phyloP scores from a whole-genome alignment of 768 basidiomycete species.

The Pulveroboletus ravenelii region DNA sequence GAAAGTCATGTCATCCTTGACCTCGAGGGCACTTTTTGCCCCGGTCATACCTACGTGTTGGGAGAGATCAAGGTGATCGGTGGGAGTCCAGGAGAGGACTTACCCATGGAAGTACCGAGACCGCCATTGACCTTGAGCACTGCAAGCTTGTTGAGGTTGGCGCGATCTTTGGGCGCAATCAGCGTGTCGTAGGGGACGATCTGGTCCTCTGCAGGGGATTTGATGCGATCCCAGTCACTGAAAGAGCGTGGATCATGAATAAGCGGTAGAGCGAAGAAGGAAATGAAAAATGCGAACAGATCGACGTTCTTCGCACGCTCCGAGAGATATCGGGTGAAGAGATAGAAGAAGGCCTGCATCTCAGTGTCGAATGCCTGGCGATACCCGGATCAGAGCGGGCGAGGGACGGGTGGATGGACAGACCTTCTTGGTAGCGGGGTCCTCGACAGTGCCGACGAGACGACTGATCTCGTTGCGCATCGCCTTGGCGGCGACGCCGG shows the following conservation, averaged over 20 bases:
- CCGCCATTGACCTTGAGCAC: conserved; percentile 79
- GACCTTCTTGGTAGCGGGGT: conserved; percentile 80
- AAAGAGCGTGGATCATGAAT: background rate
- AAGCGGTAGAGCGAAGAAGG: conserved; percentile 8
- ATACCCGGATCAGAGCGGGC: conserved; percentile 15
- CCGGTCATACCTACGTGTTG: conserved; percentile 44
- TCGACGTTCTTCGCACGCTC: conserved; percentile 64
- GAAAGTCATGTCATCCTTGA: conserved; percentile 69
- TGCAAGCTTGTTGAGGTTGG: conserved; percentile 62
- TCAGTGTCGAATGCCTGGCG: conserved; percentile 68
- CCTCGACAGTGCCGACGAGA: conserved; percentile 83
- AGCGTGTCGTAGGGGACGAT: conserved; percentile 57
- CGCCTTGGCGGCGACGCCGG: conserved; percentile 88
- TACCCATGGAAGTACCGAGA: conserved; percentile 63
- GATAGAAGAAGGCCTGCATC: conserved; percentile 80
- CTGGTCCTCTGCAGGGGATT: conserved; percentile 60
- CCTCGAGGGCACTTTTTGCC: conserved; percentile 71
- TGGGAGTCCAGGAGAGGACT: background rate
- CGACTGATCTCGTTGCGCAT: conserved; percentile 98
- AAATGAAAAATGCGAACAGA: conserved; percentile 46
- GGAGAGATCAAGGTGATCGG: background rate
- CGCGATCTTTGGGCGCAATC: conserved; percentile 38
- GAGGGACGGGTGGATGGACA: conserved; percentile 3
- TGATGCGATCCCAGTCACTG: conserved; percentile 44
- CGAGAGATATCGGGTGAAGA: conserved; percentile 75